Conservation (phyloP, 2,329 filamentous ascomycete genomes). For the Plenodomus tracheiphilus region DNA sequence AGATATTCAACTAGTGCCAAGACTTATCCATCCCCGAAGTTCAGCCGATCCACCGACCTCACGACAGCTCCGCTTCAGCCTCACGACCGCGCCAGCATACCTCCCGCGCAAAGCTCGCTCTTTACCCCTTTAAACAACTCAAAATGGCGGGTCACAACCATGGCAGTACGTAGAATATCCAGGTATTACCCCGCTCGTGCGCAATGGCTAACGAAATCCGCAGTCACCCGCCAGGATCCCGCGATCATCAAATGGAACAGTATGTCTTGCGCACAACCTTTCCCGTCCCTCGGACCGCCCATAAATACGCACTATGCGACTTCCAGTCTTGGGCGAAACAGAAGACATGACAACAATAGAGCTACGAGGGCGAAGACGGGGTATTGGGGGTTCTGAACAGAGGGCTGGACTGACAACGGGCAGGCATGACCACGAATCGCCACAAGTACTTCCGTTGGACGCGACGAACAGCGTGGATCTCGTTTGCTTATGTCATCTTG, state of each 20-base stretch:
- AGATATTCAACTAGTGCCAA: too few relatives aligned
- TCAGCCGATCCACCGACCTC: conserved; percentile 14
- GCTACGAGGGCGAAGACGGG: too few relatives aligned
- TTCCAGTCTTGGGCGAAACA: too few relatives aligned
- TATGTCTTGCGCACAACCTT: conserved; percentile 48
- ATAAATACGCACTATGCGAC: neutral
- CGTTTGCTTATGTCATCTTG: conserved; percentile 73
- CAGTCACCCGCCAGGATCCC: conserved; percentile 58
- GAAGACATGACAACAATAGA: too few relatives aligned
- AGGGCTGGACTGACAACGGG: conserved; percentile 10
- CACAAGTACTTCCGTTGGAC: conserved; percentile 98
- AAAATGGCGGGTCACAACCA: conserved; percentile 36
- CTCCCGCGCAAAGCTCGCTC: conserved; percentile 16
- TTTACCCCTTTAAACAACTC: conserved; percentile 15
- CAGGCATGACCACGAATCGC: conserved; percentile 82
- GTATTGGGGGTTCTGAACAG: too few relatives aligned
- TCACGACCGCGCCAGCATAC: conserved; percentile 11
- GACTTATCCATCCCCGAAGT: conserved; percentile 10
- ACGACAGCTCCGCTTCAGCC: conserved; percentile 20
- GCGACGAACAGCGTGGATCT: conserved; percentile 75
- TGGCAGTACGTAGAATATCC: conserved; percentile 19
- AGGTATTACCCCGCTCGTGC: neutral
- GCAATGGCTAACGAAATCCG: conserved; percentile 32
- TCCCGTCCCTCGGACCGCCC: neutral
- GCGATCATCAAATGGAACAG: conserved; percentile 60